These are phyloP conservation scores for Phytophthora lateralis DNA, from an alignment of 352 stramenopile genomes.

Conservation along the genomic window DNA sequence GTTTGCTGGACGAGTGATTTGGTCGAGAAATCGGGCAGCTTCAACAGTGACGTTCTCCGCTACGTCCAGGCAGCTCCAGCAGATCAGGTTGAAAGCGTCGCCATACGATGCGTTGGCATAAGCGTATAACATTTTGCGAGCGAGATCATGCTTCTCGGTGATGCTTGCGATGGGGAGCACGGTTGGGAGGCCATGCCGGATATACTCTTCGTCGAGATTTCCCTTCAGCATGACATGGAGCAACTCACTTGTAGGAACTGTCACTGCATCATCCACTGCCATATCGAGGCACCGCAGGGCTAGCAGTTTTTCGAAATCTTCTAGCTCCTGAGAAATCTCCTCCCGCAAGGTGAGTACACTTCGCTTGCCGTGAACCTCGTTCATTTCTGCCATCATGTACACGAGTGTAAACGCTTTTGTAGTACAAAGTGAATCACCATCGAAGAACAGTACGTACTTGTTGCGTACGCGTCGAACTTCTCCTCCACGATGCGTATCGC, in stretches of 20 bases:
- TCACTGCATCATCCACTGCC: slow-evolving; percentile 41
- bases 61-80: slow-evolving; percentile 73
- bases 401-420: not conserved
- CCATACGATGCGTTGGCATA: slow-evolving; percentile 64
- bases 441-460: slow-evolving; percentile 21
- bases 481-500: slow-evolving; percentile 46
- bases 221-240: slow-evolving; percentile 63
- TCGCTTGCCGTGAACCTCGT: slow-evolving; percentile 55
- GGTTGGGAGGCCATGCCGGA: slow-evolving; percentile 59
- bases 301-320: slow-evolving; percentile 68
- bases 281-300: slow-evolving; percentile 69
- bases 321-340: slow-evolving; percentile 72
- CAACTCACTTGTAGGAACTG: slow-evolving; percentile 57
- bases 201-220: slow-evolving; percentile 58
- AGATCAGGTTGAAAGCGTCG: slow-evolving; percentile 66
- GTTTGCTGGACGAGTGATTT: slow-evolving; percentile 41
- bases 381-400: slow-evolving; percentile 41
- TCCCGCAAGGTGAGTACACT: slow-evolving; percentile 58
- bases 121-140: slow-evolving; percentile 49
- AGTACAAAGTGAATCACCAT: not conserved
- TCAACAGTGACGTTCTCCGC: slow-evolving; percentile 71
- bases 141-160: slow-evolving; percentile 59
- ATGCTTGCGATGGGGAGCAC: slow-evolving; percentile 68
- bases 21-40: slow-evolving; percentile 62
- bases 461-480: slow-evolving; percentile 60